Percentiles rank a stretch among this genome's conserved stretches.
Conservation (phyloP, 2,329 filamentous ascomycete genomes). For the Aspergillus pseudonomiae region DNA sequence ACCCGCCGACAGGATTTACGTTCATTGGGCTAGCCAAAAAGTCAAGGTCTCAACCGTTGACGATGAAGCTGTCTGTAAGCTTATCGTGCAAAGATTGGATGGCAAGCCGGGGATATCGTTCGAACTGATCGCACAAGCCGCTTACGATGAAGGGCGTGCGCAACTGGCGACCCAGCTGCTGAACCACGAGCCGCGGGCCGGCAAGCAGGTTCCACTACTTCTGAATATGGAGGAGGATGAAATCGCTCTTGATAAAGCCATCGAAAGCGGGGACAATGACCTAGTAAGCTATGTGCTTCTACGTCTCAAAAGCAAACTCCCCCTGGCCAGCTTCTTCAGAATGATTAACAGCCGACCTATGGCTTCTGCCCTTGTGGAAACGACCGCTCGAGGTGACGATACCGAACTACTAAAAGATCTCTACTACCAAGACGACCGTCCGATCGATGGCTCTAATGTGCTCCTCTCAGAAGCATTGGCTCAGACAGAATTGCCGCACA, state of each 20-base stretch:
- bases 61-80: constrained; percentile 81
- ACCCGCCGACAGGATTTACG: constrained; percentile 86
- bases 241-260: constrained; percentile 91
- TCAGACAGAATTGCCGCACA: constrained; percentile 69
- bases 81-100: constrained; percentile 83
- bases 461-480: constrained; percentile 81
- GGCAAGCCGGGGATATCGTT: constrained; percentile 94
- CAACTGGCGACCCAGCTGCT: constrained; percentile 88
- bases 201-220: constrained; percentile 92
- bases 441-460: constrained; percentile 83
- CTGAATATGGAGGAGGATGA: constrained; percentile 95
- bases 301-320: constrained; percentile 85
- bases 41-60: constrained; percentile 82
- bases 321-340: constrained; percentile 88
- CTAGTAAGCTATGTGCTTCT: constrained; percentile 87
- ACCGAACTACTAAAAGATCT: constrained; percentile 85
- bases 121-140: constrained; percentile 87
- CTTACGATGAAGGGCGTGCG: constrained; percentile 88
- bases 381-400: constrained; percentile 78
- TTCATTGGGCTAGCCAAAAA: constrained; percentile 96
- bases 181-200: constrained; percentile 90
- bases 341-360: constrained; percentile 83
- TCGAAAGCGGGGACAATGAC: constrained; percentile 93
- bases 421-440: constrained; percentile 95
- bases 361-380: constrained; percentile 87